Conservation (phyloP, 1,284 basidiomycete species). For the Naganishia sp. region DNA sequence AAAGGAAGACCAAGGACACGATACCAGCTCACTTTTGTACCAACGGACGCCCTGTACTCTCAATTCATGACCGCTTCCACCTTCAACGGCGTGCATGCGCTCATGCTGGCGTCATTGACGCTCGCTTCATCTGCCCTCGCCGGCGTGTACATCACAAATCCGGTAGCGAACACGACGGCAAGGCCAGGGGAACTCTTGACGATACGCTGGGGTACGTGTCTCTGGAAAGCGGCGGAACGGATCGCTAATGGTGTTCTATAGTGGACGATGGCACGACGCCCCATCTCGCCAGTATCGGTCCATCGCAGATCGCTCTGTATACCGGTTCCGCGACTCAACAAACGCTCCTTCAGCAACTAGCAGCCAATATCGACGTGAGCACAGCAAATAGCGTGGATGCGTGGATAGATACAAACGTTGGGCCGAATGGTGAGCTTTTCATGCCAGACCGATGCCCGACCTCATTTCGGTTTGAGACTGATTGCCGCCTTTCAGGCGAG, state of each 20-base stretch:
- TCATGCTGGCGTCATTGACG: constrained; percentile 49
- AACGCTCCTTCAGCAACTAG: constrained; percentile 68
- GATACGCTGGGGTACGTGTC: constrained; percentile 63
- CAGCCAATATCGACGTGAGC: constrained; percentile 64
- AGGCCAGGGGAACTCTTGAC: constrained; percentile 63
- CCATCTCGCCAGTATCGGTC: constrained; percentile 63
- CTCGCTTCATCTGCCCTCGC: constrained; percentile 42
- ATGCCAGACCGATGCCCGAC: background rate
- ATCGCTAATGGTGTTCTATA: constrained; percentile 18
- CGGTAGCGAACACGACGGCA: constrained; percentile 59
- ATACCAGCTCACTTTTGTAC: background rate
- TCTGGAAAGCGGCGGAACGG: too few relatives aligned
- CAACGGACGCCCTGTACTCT: background rate
- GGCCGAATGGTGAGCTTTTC: constrained; percentile 56
- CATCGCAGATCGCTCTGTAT: constrained; percentile 67
- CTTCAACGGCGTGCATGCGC: constrained; percentile 51
- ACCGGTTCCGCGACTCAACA: constrained; percentile 53
- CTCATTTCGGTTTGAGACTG: background rate
- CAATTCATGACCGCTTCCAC: constrained; percentile 9
- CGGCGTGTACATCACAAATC: constrained; percentile 51
- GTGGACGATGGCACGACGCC: constrained; percentile 63
- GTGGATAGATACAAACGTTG: constrained; percentile 64
- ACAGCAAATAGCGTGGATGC: constrained; percentile 60
- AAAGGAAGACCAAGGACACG: background rate
- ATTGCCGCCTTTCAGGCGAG: constrained; percentile 35